These are phyloP conservation scores for Hypoxylon cercidicola DNA, from an alignment of 495 filamentous ascomycete species.

Conservation along the genomic window DNA sequence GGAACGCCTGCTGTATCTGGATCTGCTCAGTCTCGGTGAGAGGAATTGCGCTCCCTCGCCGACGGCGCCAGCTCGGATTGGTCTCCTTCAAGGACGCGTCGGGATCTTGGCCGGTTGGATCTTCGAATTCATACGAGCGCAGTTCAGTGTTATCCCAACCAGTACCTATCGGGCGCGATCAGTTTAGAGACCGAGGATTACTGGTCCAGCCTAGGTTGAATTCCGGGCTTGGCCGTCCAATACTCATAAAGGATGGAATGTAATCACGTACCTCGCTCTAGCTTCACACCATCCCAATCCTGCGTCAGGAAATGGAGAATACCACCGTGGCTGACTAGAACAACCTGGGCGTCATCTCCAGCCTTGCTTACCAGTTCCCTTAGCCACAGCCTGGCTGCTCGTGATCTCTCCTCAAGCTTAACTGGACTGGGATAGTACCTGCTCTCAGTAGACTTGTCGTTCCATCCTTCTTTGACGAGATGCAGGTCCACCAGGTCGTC, in stretches of 20 bases:
- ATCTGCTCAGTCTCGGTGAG: slow-evolving; percentile 56
- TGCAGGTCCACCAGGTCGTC: slow-evolving; percentile 70
- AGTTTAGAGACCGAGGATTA: background rate
- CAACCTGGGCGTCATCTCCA: slow-evolving; percentile 65
- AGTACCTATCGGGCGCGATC: slow-evolving; percentile 62
- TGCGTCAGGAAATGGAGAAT: slow-evolving; percentile 77
- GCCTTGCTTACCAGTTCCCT: slow-evolving; percentile 64
- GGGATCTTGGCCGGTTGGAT: slow-evolving; percentile 64
- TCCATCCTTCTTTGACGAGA: slow-evolving; percentile 72
- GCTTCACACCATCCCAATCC: slow-evolving; percentile 75
- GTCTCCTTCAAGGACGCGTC: slow-evolving; percentile 70
- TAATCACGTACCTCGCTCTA: slow-evolving; percentile 61
- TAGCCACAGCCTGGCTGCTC: slow-evolving; percentile 73
- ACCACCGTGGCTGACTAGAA: slow-evolving; percentile 66
- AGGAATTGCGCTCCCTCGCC: slow-evolving; percentile 60
- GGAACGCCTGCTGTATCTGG: slow-evolving; percentile 49
- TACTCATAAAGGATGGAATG: background rate
- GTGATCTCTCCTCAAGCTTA: slow-evolving; percentile 71
- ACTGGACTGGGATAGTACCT: slow-evolving; percentile 66
- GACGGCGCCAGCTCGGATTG: slow-evolving; percentile 62
- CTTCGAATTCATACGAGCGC: slow-evolving; percentile 76
- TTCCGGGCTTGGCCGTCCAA: background rate
- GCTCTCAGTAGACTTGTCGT: slow-evolving; percentile 66
- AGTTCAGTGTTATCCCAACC: slow-evolving; percentile 89
- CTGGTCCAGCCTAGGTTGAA: background rate